Percentiles rank a stretch among this genome's conserved stretches.
phyloP scores from a whole-genome alignment of 495 filamentous ascomycete genomes.

The Staphylotrichum longicolle region DNA sequence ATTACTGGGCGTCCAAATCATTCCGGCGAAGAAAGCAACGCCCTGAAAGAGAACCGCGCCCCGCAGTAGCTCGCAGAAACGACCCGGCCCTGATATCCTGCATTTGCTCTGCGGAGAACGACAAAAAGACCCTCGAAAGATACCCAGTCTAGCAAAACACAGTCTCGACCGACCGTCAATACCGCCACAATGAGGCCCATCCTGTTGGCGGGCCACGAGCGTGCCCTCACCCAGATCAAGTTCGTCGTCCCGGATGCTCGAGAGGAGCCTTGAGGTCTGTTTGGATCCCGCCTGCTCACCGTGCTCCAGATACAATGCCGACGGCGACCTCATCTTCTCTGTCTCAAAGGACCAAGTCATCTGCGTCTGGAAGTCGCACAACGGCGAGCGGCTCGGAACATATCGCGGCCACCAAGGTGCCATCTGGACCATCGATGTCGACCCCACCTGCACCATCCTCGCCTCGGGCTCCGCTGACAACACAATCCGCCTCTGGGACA shows the following conservation, averaged over 20 bases:
- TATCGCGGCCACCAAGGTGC: slow-evolving; percentile 97
- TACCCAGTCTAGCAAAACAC: neutral
- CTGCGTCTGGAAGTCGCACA: slow-evolving; percentile 91
- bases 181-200: slow-evolving; percentile 81
- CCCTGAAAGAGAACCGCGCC: slow-evolving; percentile 16
- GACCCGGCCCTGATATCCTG: slow-evolving; percentile 9
- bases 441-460: slow-evolving; percentile 89
- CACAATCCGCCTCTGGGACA: slow-evolving; percentile 95
- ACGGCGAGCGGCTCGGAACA: slow-evolving; percentile 91
- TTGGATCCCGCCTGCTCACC: slow-evolving; percentile 6
- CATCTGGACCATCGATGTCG: slow-evolving; percentile 97
- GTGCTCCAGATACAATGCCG: slow-evolving; percentile 72
- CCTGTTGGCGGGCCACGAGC: slow-evolving; percentile 93
- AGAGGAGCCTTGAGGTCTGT: neutral
- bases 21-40: slow-evolving; percentile 16
- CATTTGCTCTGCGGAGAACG: slow-evolving; percentile 8
- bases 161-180: neutral
- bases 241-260: slow-evolving; percentile 39
- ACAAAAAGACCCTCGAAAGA: slow-evolving; percentile 4
- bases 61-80: slow-evolving; percentile 15
- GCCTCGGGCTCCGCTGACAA: slow-evolving; percentile 97
- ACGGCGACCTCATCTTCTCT: slow-evolving; percentile 97
- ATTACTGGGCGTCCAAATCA: slow-evolving; percentile 30
- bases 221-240: slow-evolving; percentile 97
- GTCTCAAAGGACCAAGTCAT: slow-evolving; percentile 96